A percentile compares a stretch with the other conserved stretches of the same genome.
These are phyloP conservation scores for Globisporangium sylvaticum DNA, from an alignment of 352 stramenopile genomes.

Conservation along the genomic window DNA sequence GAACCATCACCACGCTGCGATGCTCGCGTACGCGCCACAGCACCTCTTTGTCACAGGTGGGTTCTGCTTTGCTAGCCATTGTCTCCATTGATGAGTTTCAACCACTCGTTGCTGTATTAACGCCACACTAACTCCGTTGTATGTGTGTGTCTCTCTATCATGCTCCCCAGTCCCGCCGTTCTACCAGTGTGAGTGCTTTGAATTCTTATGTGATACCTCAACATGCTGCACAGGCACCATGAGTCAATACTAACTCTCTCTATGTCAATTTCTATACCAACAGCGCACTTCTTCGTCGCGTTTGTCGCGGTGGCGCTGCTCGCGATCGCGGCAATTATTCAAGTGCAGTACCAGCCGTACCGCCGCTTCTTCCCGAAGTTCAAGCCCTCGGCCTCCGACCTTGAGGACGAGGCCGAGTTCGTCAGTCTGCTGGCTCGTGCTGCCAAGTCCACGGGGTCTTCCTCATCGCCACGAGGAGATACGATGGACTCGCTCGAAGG, in stretches of 20 bases:
- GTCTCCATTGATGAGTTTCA: neutral
- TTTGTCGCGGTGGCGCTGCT: constrained; percentile 17
- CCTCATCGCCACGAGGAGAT: neutral
- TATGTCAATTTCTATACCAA: neutral
- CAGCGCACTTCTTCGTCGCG: constrained; percentile 24
- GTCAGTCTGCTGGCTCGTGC: constrained; percentile 10
- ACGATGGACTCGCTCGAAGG: constrained; percentile 18
- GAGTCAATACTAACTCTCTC: neutral
- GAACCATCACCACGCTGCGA: constrained; percentile 26
- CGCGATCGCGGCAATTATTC: constrained; percentile 15
- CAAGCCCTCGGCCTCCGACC: constrained; percentile 7
- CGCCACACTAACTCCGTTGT: neutral
- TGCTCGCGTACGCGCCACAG: constrained; percentile 26
- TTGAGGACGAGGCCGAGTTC: constrained; percentile 12
- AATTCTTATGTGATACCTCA: neutral
- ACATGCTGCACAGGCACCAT: neutral
- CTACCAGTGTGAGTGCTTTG: constrained; percentile 12
- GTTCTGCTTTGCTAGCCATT: neutral
- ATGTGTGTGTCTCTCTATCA: neutral
- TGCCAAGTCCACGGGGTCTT: neutral
- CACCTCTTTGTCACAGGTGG: constrained; percentile 23
- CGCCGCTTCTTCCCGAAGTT: constrained; percentile 7
- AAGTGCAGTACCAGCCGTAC: constrained; percentile 20
- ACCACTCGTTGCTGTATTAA: neutral
- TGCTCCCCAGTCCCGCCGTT: constrained; percentile 12